These are phyloP conservation scores for Talaromyces borbonicus DNA, from an alignment of 495 filamentous ascomycete genomes.

Conservation along the genomic window DNA sequence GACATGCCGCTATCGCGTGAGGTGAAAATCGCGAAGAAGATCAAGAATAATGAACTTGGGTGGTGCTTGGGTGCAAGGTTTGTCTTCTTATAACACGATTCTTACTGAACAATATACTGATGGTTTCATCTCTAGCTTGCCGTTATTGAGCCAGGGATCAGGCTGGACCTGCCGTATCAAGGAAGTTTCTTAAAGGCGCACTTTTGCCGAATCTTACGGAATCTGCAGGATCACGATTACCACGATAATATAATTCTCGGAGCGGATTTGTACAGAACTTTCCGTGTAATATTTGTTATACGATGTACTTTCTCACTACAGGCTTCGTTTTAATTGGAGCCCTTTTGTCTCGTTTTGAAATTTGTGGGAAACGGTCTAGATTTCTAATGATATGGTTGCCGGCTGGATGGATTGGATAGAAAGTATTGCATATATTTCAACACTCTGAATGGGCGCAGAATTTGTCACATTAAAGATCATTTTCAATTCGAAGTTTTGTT, in stretches of 20 bases:
- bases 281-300: conserved; percentile 1
- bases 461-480: too few species aligned
- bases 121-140: conserved; percentile 50
- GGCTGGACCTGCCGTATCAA: conserved; percentile 70
- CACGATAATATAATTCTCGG: conserved; percentile 13
- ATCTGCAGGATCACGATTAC: conserved; percentile 15
- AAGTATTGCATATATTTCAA: too few species aligned
- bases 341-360: not conserved
- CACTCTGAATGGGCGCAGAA: too few species aligned
- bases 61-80: conserved; percentile 98
- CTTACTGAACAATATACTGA: conserved; percentile 19
- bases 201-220: conserved; percentile 4
- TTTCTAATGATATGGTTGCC: too few species aligned
- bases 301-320: not conserved
- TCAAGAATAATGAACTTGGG: conserved; percentile 90
- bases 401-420: too few species aligned
- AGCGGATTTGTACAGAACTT: conserved; percentile 2
- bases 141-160: conserved; percentile 59
- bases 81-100: conserved; percentile 17
- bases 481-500: too few species aligned
- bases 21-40: conserved; percentile 97
- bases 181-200: conserved; percentile 40
- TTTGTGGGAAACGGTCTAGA: not conserved
- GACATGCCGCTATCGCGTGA: conserved; percentile 95
- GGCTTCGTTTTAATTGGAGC: too few species aligned